Base-by-base conservation (phyloP, 2,329 filamentous ascomycete genomes). In the Colletotrichum shisoi region DNA sequence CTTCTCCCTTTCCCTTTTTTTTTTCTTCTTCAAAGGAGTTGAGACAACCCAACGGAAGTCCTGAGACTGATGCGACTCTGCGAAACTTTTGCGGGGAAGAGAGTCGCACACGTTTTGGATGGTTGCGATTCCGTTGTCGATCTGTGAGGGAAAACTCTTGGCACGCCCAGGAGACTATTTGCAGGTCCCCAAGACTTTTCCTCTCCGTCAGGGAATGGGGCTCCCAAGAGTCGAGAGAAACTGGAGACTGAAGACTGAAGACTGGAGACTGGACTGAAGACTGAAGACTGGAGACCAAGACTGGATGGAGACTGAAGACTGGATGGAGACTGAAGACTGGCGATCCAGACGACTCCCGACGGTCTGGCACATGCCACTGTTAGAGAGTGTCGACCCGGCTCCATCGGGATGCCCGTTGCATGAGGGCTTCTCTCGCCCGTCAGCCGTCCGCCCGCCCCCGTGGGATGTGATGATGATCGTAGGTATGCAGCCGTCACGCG, bases 1-100 rank as follows among this genome's bases (percentile, higher is more conserved):
- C 27, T 2, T 8, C 7, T 31, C 27, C 27, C 27, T 7, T 31
- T 31, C 8, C 27, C 1, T 7, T 34, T 19, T 5, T 19, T n/a
- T n/a, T n/a, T n/a, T n/a, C n/a, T n/a, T n/a, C n/a, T n/a, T 6
- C 12, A 6, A 8, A 24, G 15, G 15, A 12, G 46, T 17, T 66
- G 63, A 51, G 44, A 63, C 39, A 45, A 37, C 31, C 31, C 44
- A 53, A 31, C 39, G 13, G 48, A 54, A 15, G 51, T 51, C 31
- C 60, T 59, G 64, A 63, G 64, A 63, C 64, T 64, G 46, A 67
- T 67, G 60, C 61, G 42, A 67, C 64, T 59, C 42, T 9, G 44
- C 53, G 60, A 67, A 67, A 63, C 60, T 58, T 63, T 63, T 67
- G 60, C 59, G 60, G 64, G 9, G 53, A 13, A 27, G 17, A 51